A percentile compares a stretch with the other conserved stretches of the same genome.
phyloP scores from a whole-genome alignment of 2,329 filamentous ascomycete genomes.

The Fusarium penzigii region DNA sequence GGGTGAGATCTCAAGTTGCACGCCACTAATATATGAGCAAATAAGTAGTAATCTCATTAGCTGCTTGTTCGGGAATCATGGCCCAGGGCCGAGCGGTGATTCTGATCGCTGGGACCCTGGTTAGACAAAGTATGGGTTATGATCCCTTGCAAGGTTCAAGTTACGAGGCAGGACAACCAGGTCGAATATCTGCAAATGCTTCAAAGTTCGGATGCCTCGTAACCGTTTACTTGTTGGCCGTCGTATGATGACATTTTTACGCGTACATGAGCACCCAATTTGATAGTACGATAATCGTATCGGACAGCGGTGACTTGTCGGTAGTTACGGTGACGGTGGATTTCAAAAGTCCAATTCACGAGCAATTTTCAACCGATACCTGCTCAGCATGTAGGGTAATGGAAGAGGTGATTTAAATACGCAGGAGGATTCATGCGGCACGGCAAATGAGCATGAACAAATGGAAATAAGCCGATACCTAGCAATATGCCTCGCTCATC shows the following conservation, averaged over 20 bases:
- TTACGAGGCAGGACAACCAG: neutral
- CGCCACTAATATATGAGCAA: conserved; percentile 16
- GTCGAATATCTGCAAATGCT: neutral
- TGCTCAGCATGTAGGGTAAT: no score
- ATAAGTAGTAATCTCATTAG: conserved; percentile 28
- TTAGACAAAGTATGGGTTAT: conserved; percentile 13
- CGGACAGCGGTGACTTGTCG: neutral
- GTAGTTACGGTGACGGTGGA: neutral
- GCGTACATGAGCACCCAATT: neutral
- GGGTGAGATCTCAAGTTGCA: conserved; percentile 13
- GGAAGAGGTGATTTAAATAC: neutral
- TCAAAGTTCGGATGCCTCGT: conserved; percentile 7
- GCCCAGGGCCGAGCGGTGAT: conserved; percentile 10
- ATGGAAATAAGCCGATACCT: no score
- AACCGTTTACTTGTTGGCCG: no score
- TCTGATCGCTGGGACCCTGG: conserved; percentile 10
- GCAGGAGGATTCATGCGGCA: conserved; percentile 10
- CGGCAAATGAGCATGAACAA: conserved; percentile 1
- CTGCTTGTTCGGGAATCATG: conserved; percentile 19
- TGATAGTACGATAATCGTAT: neutral
- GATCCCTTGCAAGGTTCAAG: conserved; percentile 10
- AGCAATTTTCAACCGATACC: neutral
- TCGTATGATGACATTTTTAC: neutral
- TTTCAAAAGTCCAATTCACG: neutral
- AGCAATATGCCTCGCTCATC: no score